These are phyloP conservation scores for Candida alai DNA, from an alignment of 805 yeast species.

Conservation along the genomic window DNA sequence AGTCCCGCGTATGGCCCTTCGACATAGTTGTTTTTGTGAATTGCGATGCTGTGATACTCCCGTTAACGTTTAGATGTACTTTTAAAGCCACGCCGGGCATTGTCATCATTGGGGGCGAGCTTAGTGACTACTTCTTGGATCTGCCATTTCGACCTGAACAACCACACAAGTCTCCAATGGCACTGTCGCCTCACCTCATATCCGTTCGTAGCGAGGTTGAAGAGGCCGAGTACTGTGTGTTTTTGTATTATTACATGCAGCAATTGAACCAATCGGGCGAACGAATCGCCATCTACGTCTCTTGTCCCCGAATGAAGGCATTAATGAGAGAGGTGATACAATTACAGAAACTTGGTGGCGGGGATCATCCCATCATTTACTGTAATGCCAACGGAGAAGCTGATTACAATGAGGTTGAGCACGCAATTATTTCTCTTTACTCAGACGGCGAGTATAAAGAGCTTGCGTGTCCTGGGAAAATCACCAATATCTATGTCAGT, in stretches of 20 bases:
- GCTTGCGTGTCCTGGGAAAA: conserved; percentile 19
- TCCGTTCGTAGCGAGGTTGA: conserved; percentile 8
- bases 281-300: conserved; percentile 39
- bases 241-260: conserved; percentile 44
- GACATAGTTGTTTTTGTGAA: conserved; percentile 3
- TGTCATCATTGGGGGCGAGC: neutral
- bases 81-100: neutral
- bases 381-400: conserved; percentile 4
- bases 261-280: conserved; percentile 38
- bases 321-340: conserved; percentile 18
- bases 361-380: too few species aligned
- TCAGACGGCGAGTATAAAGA: conserved; percentile 24
- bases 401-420: conserved; percentile 4
- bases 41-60: neutral
- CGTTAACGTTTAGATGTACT: neutral
- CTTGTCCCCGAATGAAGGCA: conserved; percentile 34
- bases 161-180: neutral
- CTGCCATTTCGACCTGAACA: neutral
- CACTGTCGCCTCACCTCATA: too few species aligned
- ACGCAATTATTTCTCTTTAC: conserved; percentile 6
- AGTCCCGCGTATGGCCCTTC: neutral
- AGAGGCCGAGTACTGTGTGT: conserved; percentile 28
- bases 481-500: conserved; percentile 26
- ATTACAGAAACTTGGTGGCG: too few species aligned
- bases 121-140: neutral